These are phyloP conservation scores for Botryosphaeria dothidea DNA, from an alignment of 2,329 filamentous ascomycete species.

Conservation along the genomic window DNA sequence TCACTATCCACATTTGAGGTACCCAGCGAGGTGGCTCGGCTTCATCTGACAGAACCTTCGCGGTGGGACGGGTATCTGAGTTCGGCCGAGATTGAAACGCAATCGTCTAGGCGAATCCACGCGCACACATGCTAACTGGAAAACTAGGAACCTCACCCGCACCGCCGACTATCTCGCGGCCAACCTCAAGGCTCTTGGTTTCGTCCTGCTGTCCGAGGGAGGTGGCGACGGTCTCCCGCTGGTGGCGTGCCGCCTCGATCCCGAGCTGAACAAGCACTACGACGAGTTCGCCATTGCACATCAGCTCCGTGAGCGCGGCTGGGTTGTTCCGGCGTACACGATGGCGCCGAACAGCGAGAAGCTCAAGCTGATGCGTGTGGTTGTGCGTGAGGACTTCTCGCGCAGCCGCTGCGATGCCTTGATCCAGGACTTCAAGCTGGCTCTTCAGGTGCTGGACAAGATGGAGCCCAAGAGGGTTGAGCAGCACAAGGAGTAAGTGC, in stretches of 20 bases:
- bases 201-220: conserved; percentile 84
- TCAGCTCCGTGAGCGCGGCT: conserved; percentile 80
- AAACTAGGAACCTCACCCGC: conserved; percentile 71
- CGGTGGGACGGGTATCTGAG: not conserved
- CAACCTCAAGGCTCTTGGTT: conserved; percentile 72
- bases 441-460: conserved; percentile 67
- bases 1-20: not conserved
- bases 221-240: conserved; percentile 79
- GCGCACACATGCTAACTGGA: not conserved
- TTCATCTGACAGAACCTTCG: not conserved
- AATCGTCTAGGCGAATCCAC: too few relatives aligned
- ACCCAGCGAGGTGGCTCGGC: not conserved
- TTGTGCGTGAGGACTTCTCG: conserved; percentile 90
- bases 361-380: conserved; percentile 88
- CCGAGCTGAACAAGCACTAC: conserved; percentile 54
- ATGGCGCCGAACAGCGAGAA: conserved; percentile 87
- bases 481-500: conserved; percentile 64
- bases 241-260: conserved; percentile 80
- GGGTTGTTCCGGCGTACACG: conserved; percentile 95
- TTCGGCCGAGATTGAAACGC: not conserved
- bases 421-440: conserved; percentile 75
- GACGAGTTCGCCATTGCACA: conserved; percentile 67
- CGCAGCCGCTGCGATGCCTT: conserved; percentile 78
- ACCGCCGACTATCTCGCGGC: conserved; percentile 84
- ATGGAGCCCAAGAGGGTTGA: conserved; percentile 74